Evolutionary conservation across 805 yeast species (phyloP).

Genomic region (Metschnikowia amazonensis): DNA sequence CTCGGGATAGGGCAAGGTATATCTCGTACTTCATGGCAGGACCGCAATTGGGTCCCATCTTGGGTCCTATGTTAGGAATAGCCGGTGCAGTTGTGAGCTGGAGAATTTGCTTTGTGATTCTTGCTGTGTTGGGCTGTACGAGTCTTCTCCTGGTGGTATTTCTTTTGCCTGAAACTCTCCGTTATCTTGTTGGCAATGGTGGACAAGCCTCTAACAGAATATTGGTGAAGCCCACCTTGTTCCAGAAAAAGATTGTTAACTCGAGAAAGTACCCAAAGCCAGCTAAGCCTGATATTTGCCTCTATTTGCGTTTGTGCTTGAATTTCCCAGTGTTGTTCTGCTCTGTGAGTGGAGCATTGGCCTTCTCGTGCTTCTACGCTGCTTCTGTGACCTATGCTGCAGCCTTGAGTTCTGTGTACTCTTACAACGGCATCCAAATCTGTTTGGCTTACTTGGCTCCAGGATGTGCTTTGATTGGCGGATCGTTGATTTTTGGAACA

Average conservation of each 20-base stretch:
- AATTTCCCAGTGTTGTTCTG: conserved; percentile 44
- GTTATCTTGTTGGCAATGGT: conserved; percentile 38
- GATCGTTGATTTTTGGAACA: conserved; percentile 49
- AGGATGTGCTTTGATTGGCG: conserved; percentile 45
- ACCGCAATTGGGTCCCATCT: conserved; percentile 37
- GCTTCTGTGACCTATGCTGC: conserved; percentile 48
- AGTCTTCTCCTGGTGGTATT: conserved; percentile 24
- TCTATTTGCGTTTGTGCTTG: conserved; percentile 34
- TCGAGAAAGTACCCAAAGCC: conserved; percentile 40
- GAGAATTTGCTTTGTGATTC: conserved; percentile 35
- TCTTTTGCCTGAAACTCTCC: conserved; percentile 38
- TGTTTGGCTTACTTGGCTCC: conserved; percentile 52
- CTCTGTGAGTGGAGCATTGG: conserved; percentile 44
- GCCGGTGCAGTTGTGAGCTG: conserved; percentile 27
- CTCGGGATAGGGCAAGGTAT: conserved; percentile 28
- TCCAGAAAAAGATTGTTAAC: conserved; percentile 22
- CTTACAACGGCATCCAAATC: conserved; percentile 30
- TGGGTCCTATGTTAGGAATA: conserved; percentile 34
- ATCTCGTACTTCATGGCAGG: conserved; percentile 37
- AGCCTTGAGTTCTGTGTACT: conserved; percentile 35
- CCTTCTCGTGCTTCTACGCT: conserved; percentile 55
- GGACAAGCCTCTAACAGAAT: conserved; percentile 16
- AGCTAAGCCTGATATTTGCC: conserved; percentile 36
- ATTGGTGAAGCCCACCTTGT: conserved; percentile 27
- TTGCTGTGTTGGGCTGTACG: conserved; percentile 26